Evolutionary conservation across 1,284 basidiomycete species (phyloP).

Genomic region (Bondarzewia mesenterica): DNA sequence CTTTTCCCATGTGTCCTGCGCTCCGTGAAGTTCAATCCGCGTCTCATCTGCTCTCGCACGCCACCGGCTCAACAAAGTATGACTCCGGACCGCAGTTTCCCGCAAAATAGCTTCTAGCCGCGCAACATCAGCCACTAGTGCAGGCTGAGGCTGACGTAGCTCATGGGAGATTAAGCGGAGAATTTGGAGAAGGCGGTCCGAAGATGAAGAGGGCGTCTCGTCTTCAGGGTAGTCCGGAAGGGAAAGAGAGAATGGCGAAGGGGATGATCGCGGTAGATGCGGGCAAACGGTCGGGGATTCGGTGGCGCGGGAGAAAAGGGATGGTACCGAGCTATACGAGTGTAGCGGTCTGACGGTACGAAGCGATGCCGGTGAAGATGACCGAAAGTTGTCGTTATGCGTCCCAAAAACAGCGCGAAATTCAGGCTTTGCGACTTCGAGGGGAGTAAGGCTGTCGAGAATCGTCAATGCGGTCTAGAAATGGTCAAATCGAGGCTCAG

Average conservation of each 20-base stretch:
- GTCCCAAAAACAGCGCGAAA: constrained; percentile 50
- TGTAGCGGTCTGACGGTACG: constrained; percentile 49
- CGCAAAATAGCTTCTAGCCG: constrained; percentile 37
- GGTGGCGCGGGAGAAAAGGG: constrained; percentile 17
- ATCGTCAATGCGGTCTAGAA: neutral
- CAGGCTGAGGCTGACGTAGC: constrained; percentile 10
- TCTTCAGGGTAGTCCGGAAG: constrained; percentile 10
- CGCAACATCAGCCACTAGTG: constrained; percentile 19
- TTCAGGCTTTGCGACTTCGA: constrained; percentile 57
- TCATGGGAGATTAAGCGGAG: constrained; percentile 39
- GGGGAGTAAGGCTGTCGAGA: constrained; percentile 47
- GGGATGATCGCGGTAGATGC: neutral
- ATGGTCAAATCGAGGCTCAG: constrained; percentile 7
- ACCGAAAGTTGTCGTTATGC: constrained; percentile 35
- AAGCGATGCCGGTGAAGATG: constrained; percentile 45
- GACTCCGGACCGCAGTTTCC: constrained; percentile 36
- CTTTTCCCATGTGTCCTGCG: constrained; percentile 31
- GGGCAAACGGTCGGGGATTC: constrained; percentile 2
- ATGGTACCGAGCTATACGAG: constrained; percentile 31
- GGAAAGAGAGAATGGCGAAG: constrained; percentile 5
- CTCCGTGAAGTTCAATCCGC: constrained; percentile 36
- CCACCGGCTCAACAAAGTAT: constrained; percentile 38
- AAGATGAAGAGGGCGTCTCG: neutral
- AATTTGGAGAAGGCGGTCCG: constrained; percentile 37
- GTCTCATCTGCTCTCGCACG: constrained; percentile 43